phyloP scores from a whole-genome alignment of 2,329 filamentous ascomycete genomes.

The Tricladium varicosporioides region DNA sequence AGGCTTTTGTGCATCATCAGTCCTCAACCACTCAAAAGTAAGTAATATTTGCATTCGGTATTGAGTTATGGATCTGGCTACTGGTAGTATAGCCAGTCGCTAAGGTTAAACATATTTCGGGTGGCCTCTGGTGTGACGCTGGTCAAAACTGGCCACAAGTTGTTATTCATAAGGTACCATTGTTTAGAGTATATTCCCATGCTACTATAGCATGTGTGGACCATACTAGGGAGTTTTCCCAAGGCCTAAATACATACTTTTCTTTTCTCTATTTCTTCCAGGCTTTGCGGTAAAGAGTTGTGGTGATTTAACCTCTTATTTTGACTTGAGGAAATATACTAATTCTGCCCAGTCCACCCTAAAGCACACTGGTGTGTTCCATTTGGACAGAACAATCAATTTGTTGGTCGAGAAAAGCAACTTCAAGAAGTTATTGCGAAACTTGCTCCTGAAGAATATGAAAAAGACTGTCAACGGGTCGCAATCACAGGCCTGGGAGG shows the following conservation, averaged over 20 bases:
- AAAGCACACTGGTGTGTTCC: slow-evolving; percentile 28
- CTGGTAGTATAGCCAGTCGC: not conserved
- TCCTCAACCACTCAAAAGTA: not conserved
- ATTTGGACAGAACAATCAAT: slow-evolving; percentile 2
- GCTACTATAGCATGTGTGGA: not conserved
- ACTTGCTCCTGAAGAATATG: not conserved
- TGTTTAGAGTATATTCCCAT: not conserved
- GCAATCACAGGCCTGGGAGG: slow-evolving; percentile 2
- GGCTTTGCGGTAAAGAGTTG: not conserved
- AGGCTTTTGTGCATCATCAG: not conserved
- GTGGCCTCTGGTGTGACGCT: not conserved
- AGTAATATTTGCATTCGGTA: not conserved
- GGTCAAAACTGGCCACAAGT: not conserved
- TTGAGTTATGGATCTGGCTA: not conserved
- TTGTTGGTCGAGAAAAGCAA: not conserved
- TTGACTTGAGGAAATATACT: not conserved
- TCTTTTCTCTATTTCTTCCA: not conserved
- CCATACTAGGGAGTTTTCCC: not conserved
- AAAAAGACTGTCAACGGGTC: not conserved
- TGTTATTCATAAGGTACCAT: not conserved
- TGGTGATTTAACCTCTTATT: not conserved
- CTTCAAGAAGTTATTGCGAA: not conserved
- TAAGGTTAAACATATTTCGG: not conserved
- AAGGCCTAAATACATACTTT: not conserved
- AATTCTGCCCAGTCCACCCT: not conserved